Base-by-base conservation (phyloP, 116 monocot species). In the Iris pallida region DNA sequence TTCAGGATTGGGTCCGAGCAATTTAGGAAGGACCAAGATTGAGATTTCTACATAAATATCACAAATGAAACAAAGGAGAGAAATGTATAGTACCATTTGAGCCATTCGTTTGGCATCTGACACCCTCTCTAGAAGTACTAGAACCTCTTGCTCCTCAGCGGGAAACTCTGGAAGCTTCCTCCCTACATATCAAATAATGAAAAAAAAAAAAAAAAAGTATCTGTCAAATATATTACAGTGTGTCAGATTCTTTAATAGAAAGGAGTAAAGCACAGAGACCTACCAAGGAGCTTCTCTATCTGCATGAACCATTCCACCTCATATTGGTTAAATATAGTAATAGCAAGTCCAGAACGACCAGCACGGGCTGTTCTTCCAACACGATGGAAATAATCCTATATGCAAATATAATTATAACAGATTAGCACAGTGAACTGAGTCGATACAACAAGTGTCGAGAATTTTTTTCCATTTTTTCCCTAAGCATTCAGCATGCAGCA, bases 311-410 rank as follows among this genome's bases (percentile, higher is more conserved):
- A 94, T 57, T 85, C 87, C 1, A 85, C 75, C 60, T 94, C 94
- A 41, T 94, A 94, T 71, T 94, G 94, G 64, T 85, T 94, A 20
- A 90, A 87, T 42, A 94, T 65, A 18, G 94, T 85, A 9, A 90
- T 44, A 4, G 94, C 94, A 49, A 87, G 41, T 16, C 94, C 94
- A 56, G 94, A 87, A 45, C 84, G 68, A 9, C 93, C 89, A 59
- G 93, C 93, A 61, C 93, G 89, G 51, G 93, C 93, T 16, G 93
- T 93, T 74, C 93, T 86, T 53, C 93, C 93, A 12, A 93, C 89
- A 55, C 93, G 86, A 68, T 93, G 94, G 62, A 86, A 75, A 19
- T 89, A 86, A 72, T 86, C 86, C 83, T 86, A 72, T 55, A 58
- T 10, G 67, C 12, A 51, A 52, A 30, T 4, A 48, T 52, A 66